Conservation (phyloP, 1,284 basidiomycete species). For the Ceratobasidium sp. region DNA sequence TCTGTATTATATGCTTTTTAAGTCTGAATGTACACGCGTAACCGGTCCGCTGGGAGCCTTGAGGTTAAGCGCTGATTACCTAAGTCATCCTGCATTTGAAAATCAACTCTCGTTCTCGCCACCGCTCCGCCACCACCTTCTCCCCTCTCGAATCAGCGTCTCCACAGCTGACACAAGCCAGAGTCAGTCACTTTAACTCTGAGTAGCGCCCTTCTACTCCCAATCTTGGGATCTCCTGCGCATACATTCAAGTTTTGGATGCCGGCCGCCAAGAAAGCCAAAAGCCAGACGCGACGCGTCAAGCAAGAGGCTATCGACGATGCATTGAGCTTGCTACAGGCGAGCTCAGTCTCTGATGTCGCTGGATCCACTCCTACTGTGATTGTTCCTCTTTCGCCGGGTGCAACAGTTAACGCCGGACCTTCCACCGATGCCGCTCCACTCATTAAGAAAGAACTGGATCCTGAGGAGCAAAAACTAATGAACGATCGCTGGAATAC, state of each 20-base stretch:
- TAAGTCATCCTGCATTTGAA: neutral
- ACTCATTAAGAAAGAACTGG: neutral
- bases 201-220: too few species aligned
- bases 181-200: too few species aligned
- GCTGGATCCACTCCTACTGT: neutral
- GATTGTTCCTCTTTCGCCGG: neutral
- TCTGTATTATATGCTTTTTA: neutral
- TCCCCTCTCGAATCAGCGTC: too few species aligned
- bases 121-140: too few species aligned
- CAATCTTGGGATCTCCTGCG: neutral
- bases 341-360: neutral
- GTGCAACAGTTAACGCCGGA: neutral
- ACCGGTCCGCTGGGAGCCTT: neutral
- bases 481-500: neutral
- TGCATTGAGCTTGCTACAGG: neutral
- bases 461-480: neutral
- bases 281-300: neutral
- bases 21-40: neutral
- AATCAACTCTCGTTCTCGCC: too few species aligned
- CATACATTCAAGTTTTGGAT: neutral
- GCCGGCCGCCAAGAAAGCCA: neutral
- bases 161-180: too few species aligned
- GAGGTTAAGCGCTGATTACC: constrained; percentile 8
- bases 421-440: neutral
- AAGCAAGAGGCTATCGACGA: constrained; percentile 11